phyloP scores from a whole-genome alignment of 2,329 filamentous ascomycete genomes.

The Monosporascus sp. region DNA sequence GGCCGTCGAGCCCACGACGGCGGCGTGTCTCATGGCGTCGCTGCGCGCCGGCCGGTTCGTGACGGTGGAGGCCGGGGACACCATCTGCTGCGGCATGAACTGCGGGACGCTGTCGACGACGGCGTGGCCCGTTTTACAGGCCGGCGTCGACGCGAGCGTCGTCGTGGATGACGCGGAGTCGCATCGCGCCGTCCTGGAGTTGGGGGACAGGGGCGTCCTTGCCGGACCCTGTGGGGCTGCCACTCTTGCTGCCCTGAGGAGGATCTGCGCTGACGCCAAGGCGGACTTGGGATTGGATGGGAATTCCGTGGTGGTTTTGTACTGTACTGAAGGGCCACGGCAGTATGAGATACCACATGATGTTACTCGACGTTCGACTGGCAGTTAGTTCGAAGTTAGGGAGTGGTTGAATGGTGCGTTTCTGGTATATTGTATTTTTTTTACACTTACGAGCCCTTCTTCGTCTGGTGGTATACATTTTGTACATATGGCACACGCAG shows the following conservation, averaged over 20 bases:
- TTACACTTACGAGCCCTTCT: too few species aligned
- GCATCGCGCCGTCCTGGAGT: conserved; percentile 51
- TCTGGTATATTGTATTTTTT: background rate
- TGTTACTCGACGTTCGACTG: too few species aligned
- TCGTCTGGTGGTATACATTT: background rate
- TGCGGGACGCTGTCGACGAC: conserved; percentile 63
- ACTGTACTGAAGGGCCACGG: conserved; percentile 61
- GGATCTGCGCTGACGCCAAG: conserved; percentile 33
- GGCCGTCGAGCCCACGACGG: conserved; percentile 65
- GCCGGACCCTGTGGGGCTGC: conserved; percentile 35
- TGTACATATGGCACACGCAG: conserved; percentile 7
- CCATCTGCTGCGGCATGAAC: conserved; percentile 71
- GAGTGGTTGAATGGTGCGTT: background rate
- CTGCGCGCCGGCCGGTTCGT: conserved; percentile 42
- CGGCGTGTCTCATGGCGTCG: conserved; percentile 51
- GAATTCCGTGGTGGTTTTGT: conserved; percentile 56
- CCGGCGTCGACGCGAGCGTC: conserved; percentile 55
- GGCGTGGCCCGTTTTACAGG: conserved; percentile 56
- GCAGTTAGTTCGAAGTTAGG: too few species aligned
- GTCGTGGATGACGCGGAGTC: conserved; percentile 58
- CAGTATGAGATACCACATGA: conserved; percentile 39
- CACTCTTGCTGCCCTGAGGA: conserved; percentile 47
- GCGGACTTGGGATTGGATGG: conserved; percentile 31
- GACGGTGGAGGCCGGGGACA: conserved; percentile 50
- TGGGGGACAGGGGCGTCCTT: conserved; percentile 31